Evolutionary conservation across 352 stramenopile genomes (phyloP).

Genomic region (Pythium periplocum): DNA sequence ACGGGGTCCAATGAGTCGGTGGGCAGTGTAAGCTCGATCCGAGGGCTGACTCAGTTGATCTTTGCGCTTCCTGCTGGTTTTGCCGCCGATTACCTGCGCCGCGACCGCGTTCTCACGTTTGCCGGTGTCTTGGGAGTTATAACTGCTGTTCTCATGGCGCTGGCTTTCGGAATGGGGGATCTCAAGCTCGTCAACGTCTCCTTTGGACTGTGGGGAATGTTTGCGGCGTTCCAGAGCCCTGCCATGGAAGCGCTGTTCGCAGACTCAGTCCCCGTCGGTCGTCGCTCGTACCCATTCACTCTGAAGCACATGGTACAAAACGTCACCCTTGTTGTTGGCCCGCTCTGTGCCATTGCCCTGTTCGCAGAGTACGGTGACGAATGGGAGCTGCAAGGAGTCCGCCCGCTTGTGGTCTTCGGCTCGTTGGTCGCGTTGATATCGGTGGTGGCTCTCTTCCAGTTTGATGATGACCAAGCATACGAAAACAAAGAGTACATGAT

Average conservation of each 20-base stretch:
- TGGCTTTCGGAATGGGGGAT: constrained; percentile 37
- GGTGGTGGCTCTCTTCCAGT: constrained; percentile 63
- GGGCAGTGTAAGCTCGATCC: constrained; percentile 34
- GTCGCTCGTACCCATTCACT: constrained; percentile 74
- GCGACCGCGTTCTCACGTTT: constrained; percentile 41
- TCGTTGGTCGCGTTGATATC: constrained; percentile 48
- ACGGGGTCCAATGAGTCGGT: constrained; percentile 46
- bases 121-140: constrained; percentile 33
- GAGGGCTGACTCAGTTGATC: constrained; percentile 49
- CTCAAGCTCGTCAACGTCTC: constrained; percentile 51
- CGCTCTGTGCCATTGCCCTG: constrained; percentile 54
- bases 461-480: constrained; percentile 74
- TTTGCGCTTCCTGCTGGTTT: constrained; percentile 50
- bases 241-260: constrained; percentile 79
- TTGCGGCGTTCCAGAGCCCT: constrained; percentile 68
- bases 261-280: constrained; percentile 65
- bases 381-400: constrained; percentile 64
- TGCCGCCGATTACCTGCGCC: constrained; percentile 42
- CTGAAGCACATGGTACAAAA: constrained; percentile 66
- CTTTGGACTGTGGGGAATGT: constrained; percentile 78
- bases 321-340: constrained; percentile 39
- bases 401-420: constrained; percentile 63
- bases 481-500: constrained; percentile 57
- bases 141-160: constrained; percentile 30
- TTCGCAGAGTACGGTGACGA: constrained; percentile 67